Percentiles rank a stretch among this genome's conserved stretches.
Evolutionary conservation across 805 yeast species (phyloP).

Genomic region (Kregervanrija delftensis): DNA sequence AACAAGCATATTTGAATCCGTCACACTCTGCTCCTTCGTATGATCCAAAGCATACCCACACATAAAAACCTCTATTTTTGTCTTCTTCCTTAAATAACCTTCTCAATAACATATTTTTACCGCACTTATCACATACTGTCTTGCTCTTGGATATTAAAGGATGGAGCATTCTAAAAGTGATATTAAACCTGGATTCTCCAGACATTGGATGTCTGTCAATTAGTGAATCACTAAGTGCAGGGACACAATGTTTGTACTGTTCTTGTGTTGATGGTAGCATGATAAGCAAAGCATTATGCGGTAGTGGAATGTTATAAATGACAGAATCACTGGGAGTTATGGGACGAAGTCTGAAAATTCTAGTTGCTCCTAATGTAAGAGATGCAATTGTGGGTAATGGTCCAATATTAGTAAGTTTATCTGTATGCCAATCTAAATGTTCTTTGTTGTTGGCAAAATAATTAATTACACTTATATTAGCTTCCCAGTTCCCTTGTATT

Average conservation of each 20-base stretch:
- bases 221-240: conserved; percentile 35
- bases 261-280: conserved; percentile 84
- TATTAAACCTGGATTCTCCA: conserved; percentile 48
- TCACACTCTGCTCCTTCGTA: conserved; percentile 40
- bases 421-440: conserved; percentile 71
- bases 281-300: conserved; percentile 61
- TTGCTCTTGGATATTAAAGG: conserved; percentile 27
- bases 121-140: conserved; percentile 39
- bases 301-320: conserved; percentile 49
- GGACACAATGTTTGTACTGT: conserved; percentile 60
- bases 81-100: conserved; percentile 41
- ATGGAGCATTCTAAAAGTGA: conserved; percentile 58
- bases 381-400: conserved; percentile 67
- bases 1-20: conserved; percentile 45
- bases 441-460: conserved; percentile 42
- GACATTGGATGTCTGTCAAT: conserved; percentile 35
- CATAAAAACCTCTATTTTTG: conserved; percentile 45
- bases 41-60: conserved; percentile 56
- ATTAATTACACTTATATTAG: conserved; percentile 50
- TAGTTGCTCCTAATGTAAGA: conserved; percentile 58
- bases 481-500: conserved; percentile 37
- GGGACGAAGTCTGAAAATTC: conserved; percentile 57
- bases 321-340: conserved; percentile 19
- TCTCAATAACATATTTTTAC: conserved; percentile 44
- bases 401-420: conserved; percentile 63